A percentile compares a stretch with the other conserved stretches of the same genome.
These are phyloP conservation scores for Tuber microsphaerosporum DNA, from an alignment of 495 filamentous ascomycete genomes.

Conservation along the genomic window DNA sequence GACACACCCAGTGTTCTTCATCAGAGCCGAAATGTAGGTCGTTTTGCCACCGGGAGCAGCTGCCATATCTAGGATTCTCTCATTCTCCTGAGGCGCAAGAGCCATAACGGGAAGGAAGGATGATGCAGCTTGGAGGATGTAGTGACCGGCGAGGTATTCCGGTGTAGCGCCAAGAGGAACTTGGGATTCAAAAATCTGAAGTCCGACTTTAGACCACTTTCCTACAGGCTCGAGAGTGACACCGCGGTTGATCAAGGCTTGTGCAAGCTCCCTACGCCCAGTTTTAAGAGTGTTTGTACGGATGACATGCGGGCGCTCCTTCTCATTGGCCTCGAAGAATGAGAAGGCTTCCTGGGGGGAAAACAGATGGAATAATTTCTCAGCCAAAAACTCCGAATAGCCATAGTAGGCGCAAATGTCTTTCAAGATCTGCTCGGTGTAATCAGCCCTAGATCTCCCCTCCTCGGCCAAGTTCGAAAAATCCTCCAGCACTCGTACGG, in stretches of 20 bases:
- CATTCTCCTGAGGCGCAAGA: conserved; percentile 83
- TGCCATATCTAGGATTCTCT: conserved; percentile 92
- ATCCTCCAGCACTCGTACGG: conserved; percentile 81
- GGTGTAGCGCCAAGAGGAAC: conserved; percentile 97
- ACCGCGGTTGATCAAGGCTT: conserved; percentile 91
- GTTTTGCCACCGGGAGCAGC: conserved; percentile 95
- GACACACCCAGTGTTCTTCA: conserved; percentile 95
- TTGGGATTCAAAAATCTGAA: conserved; percentile 88
- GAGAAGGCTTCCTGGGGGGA: conserved; percentile 89
- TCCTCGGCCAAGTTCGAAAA: conserved; percentile 70
- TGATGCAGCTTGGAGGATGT: conserved; percentile 93
- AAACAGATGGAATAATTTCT: conserved; percentile 86
- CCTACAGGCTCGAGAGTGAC: conserved; percentile 93
- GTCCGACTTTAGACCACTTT: conserved; percentile 96
- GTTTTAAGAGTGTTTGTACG: conserved; percentile 94
- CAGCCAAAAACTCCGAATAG: conserved; percentile 74
- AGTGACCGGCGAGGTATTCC: conserved; percentile 93
- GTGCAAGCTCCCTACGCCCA: conserved; percentile 82
- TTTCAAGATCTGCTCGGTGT: conserved; percentile 74
- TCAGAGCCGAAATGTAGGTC: conserved; percentile 89
- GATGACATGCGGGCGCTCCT: conserved; percentile 71
- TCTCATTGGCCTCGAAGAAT: conserved; percentile 98
- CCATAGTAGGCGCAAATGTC: conserved; percentile 73
- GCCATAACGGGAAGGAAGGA: conserved; percentile 98
- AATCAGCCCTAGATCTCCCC: conserved; percentile 74